Conservation (phyloP, 306 rosid genomes). For the Malus fusca region DNA sequence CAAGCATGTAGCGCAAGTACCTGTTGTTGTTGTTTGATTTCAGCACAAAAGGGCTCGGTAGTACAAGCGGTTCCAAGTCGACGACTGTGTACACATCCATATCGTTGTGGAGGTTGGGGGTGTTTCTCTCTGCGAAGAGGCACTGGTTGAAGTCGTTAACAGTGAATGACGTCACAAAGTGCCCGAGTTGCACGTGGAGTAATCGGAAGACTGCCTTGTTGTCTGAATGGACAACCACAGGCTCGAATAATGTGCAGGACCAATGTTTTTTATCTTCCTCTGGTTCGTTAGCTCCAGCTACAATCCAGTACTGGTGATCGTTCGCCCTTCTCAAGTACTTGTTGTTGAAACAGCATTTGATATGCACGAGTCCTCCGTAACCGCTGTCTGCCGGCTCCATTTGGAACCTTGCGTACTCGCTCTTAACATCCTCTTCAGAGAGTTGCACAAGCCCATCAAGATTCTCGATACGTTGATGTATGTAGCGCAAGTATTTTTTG, state of each 20-base stretch:
- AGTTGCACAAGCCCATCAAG: not conserved
- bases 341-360: not conserved
- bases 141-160: too few species aligned
- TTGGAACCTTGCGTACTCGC: not conserved
- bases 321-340: not conserved
- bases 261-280: not conserved
- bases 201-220: not conserved
- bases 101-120: too few species aligned
- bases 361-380: not conserved
- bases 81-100: too few species aligned
- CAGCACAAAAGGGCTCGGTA: too few species aligned
- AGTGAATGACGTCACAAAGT: too few species aligned
- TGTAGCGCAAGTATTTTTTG: not conserved
- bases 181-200: not conserved
- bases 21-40: too few species aligned
- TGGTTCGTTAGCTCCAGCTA: not conserved
- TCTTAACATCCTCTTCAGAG: not conserved
- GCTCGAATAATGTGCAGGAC: slow-evolving; percentile 4
- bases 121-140: too few species aligned
- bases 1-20: too few species aligned
- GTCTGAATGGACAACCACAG: too few species aligned
- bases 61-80: too few species aligned
- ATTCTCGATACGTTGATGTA: not conserved
- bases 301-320: not conserved
- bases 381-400: not conserved